A percentile compares a stretch with the other conserved stretches of the same genome.
phyloP scores from a whole-genome alignment of 1,284 basidiomycete genomes.

The Cryptococcus amylolentus region DNA sequence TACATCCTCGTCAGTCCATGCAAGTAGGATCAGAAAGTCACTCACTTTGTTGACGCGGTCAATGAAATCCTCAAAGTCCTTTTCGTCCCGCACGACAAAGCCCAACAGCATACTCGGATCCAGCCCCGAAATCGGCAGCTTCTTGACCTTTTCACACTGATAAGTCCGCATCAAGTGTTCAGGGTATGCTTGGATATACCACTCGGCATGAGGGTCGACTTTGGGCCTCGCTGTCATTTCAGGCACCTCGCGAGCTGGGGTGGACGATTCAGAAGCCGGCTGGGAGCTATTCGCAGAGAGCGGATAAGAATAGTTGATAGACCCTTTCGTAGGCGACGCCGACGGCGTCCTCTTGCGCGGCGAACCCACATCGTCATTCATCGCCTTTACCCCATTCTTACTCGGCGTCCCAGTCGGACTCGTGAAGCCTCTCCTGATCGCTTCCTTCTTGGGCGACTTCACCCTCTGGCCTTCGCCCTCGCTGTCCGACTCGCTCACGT shows the following conservation, averaged over 20 bases:
- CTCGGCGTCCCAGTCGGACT: background rate
- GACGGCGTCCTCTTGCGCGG: background rate
- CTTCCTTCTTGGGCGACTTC: background rate
- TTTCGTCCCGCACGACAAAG: conserved; percentile 77
- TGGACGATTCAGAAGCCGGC: too few species aligned
- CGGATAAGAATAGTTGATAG: background rate
- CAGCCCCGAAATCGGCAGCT: conserved; percentile 85
- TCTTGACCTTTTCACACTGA: conserved; percentile 88
- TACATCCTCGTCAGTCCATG: conserved; percentile 29
- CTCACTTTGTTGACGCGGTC: conserved; percentile 65
- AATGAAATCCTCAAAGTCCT: conserved; percentile 79
- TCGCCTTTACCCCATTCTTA: background rate
- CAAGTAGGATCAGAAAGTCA: background rate
- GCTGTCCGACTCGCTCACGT: conserved; percentile 12
- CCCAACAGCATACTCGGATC: conserved; percentile 97
- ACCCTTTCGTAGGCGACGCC: conserved; percentile 5
- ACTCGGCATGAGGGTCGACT: conserved; percentile 51
- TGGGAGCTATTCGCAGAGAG: too few species aligned
- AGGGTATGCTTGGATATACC: conserved; percentile 64
- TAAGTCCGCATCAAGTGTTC: conserved; percentile 73
- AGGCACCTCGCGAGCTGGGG: too few species aligned
- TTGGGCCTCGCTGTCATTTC: background rate
- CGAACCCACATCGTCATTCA: background rate
- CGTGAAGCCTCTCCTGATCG: background rate
- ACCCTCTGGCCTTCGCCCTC: background rate